These are phyloP conservation scores for Ustilago shanxiensis DNA, from an alignment of 1,284 basidiomycete species.

Conservation along the genomic window DNA sequence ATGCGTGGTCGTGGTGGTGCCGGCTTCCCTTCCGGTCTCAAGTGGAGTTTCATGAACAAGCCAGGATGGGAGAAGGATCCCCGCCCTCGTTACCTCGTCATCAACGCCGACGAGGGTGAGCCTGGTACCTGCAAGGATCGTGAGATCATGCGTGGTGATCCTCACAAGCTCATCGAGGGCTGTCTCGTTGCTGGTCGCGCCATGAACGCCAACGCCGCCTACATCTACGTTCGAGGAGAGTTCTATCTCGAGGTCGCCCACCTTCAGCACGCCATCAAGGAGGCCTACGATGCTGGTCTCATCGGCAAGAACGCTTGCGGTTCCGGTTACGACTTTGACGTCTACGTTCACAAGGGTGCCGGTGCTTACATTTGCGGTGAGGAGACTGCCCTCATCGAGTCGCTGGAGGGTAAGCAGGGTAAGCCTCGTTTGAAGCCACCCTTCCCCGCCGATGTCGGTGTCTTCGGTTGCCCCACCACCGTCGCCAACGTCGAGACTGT, in stretches of 20 bases:
- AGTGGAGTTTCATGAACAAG: constrained; percentile 99
- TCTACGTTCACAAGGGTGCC: constrained; percentile 95
- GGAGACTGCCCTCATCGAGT: constrained; percentile 97
- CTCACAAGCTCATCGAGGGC: constrained; percentile 97
- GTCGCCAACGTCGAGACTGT: constrained; percentile 99
- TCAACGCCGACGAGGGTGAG: constrained; percentile 98
- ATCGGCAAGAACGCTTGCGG: constrained; percentile 93
- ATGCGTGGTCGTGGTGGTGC: constrained; percentile 96
- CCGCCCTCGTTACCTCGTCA: constrained; percentile 92
- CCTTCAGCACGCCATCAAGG: constrained; percentile 92
- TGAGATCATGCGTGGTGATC: constrained; percentile 96
- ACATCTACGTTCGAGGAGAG: constrained; percentile 99
- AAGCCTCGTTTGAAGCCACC: constrained; percentile 99
- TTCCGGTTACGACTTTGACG: constrained; percentile 92
- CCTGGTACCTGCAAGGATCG: constrained; percentile 99
- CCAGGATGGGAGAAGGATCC: constrained; percentile 96
- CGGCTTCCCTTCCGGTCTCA: constrained; percentile 95
- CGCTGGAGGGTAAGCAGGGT: constrained; percentile 95
- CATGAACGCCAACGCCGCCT: constrained; percentile 97
- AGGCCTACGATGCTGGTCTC: constrained; percentile 92
- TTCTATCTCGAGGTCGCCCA: constrained; percentile 95
- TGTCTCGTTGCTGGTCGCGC: constrained; percentile 96
- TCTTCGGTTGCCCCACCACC: constrained; percentile 96
- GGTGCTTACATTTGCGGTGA: constrained; percentile 99
- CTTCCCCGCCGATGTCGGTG: constrained; percentile 96